These are phyloP conservation scores for Melanogaster broomeanus DNA, from an alignment of 768 basidiomycete genomes.

Conservation along the genomic window DNA sequence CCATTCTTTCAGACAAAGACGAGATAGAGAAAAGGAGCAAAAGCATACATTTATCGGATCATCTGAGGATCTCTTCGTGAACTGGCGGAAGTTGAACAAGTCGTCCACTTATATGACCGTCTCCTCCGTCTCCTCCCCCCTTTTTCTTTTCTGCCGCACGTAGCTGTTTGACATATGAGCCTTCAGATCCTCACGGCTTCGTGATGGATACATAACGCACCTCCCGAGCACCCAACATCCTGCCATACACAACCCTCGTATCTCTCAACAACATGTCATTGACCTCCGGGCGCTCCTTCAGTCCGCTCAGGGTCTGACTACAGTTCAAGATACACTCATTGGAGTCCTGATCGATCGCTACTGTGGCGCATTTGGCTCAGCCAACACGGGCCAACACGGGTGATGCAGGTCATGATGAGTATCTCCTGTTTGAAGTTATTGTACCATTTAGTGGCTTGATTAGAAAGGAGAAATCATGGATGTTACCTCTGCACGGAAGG, in stretches of 20 bases:
- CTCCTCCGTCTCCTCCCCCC: conserved; percentile 65
- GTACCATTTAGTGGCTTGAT: not conserved
- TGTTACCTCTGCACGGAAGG: conserved; percentile 82
- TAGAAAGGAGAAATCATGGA: not conserved
- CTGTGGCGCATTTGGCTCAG: conserved; percentile 90
- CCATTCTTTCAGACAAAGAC: conserved; percentile 45
- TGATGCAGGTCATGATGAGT: conserved; percentile 96
- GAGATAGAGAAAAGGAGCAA: conserved; percentile 16
- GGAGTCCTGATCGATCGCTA: conserved; percentile 98
- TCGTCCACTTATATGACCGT: conserved; percentile 91
- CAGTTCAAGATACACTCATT: conserved; percentile 96
- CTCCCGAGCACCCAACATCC: conserved; percentile 96
- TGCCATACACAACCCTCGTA: conserved; percentile 88
- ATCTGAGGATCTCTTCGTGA: conserved; percentile 87
- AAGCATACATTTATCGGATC: conserved; percentile 80
- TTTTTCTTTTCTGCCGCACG: conserved; percentile 91
- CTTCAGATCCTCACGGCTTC: not conserved
- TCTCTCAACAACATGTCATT: conserved; percentile 80
- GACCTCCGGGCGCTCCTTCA: conserved; percentile 57
- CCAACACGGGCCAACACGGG: conserved; percentile 97
- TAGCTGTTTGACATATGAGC: conserved; percentile 50
- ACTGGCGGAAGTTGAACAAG: conserved; percentile 87
- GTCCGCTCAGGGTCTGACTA: conserved; percentile 87
- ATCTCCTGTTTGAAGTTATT: conserved; percentile 75
- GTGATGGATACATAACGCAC: conserved; percentile 38